Conservation (phyloP, 163 green algal genomes). For the Prototheca cutis region DNA sequence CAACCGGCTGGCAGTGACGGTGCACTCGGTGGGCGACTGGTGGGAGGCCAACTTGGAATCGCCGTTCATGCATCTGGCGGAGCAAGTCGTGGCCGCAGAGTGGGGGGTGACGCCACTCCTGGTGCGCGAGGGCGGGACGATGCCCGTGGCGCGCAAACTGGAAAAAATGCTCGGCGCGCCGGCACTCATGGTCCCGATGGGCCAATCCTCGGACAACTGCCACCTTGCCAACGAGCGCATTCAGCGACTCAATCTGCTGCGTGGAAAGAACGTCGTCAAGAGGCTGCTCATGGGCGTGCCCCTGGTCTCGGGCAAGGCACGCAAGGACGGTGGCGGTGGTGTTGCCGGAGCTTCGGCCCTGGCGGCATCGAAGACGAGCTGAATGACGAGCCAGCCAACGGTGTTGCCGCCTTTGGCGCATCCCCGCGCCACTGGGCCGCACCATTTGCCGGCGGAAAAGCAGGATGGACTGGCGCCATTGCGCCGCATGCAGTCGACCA, state of each 20-base stretch:
- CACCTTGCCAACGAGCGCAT: conserved; percentile 90
- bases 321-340: too few species aligned
- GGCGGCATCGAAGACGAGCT: too few species aligned
- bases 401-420: too few species aligned
- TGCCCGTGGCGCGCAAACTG: conserved; percentile 78
- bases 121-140: conserved; percentile 88
- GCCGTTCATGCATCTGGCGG: conserved; percentile 54
- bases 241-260: conserved; percentile 66
- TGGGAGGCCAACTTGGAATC: conserved; percentile 73
- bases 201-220: conserved; percentile 71
- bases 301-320: too few species aligned
- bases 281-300: conserved; percentile 34
- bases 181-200: conserved; percentile 84
- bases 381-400: too few species aligned
- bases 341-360: too few species aligned
- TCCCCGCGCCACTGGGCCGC: too few species aligned
- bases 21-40: conserved; percentile 71
- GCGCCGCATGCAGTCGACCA: too few species aligned
- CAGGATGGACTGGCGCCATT: too few species aligned
- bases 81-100: conserved; percentile 58
- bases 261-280: conserved; percentile 74
- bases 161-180: conserved; percentile 76
- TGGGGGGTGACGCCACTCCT: conserved; percentile 76
- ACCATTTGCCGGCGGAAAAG: too few species aligned
- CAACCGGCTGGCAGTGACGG: conserved; percentile 58